Evolutionary conservation across 352 stramenopile genomes (phyloP), one percentile per base, ranked within the genome.

Genomic region (Pythium grandisporangium): DNA sequence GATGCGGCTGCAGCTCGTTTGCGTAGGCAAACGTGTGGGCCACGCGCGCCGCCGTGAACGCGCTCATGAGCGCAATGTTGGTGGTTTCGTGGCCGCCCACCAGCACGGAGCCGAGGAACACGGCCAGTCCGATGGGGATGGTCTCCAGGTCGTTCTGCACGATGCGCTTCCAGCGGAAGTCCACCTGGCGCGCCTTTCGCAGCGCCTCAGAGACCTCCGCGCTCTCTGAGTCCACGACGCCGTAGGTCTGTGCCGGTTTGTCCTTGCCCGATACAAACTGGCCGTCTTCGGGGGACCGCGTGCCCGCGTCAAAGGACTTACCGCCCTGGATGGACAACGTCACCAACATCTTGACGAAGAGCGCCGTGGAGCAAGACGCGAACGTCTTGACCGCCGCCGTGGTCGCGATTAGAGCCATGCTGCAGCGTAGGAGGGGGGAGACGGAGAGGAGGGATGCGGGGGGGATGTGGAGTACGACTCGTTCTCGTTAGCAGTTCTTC

Each of bases 331-430:
- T 63, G 10, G 29, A 36, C 30, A 55, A 24, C 2, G 62, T 69
- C 29, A 38, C 49, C 23, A 63, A 56, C 29, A 68, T 47, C 48
- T 72, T 69, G 48, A 52, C 29, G 41, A 61, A 63, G n/a, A 69
- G 38, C 20, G 55, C 42, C 17, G 45, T 61, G 14, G 58, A 54
- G 46, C 52, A 61, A 6, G 52, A 45, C 25, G 59, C 51, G 37
- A 60, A 67, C 24, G 53, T 55, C 53, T 72, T 69, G 32, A 69
- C 26, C 17, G 48, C 62, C 23, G 42, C 48, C 20, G 45, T 70
- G 13, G 51, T 27, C 5, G 29, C 50, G 25, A 61, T 51, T 0
- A 63, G 32, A 19, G 42, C 42, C 37, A 58, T 52, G n/a, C 8
- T 42, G 27, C 14, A 14, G 27, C 8, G 10, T 8, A 32, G 14